Evolutionary conservation across 164 flowering plant genomes (phyloP), one percentile per base, ranked within the genome.

Genomic region (Kingdonia uniflora): DNA sequence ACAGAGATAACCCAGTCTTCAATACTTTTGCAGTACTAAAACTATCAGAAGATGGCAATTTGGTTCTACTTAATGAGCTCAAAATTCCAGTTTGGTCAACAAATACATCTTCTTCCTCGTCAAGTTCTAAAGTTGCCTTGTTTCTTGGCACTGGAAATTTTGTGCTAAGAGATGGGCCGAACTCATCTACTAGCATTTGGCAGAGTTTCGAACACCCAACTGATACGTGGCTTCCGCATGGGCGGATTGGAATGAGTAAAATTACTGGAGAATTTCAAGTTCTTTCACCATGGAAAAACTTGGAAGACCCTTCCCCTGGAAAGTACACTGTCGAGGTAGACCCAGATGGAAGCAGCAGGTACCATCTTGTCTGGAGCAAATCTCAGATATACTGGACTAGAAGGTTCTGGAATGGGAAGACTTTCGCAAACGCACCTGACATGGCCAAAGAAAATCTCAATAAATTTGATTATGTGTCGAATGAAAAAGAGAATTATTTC

Each of bases 151-250:
- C 61, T 0, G 71, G 69, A n/a, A 71, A 71, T 23, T 55, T 73
- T 15, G 68, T 73, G 13, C 38, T 73, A 10, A 47, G 41, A 42
- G 49, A 52, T n/a, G 52, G 11, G 2, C 1, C 1, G 11, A 49
- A 17, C 13, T 42, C 0, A 56, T 44, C 0, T 40, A 51, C 15
- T 46, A 14, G 21, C 19, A 6, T 59, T 24, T 77, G 81, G 81
- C 76, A 74, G 64, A 69, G 81, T 20, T 76, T 74, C 43, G 76
- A 76, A 61, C 53, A 68, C 19, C 68, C 66, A 0, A 11, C 57
- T 2, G 59, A 74, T 35, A 71, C 70, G 1, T 14, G 61, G 0
- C 40, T 62, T 4, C 63, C 66, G 2, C 55, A 55, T 2, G 62
- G 57, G 70, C 61, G 62, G 42, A n/a, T 61, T 0, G 66, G 70